A percentile compares a stretch with the other conserved stretches of the same genome.
These are phyloP conservation scores for Tothia fuscella DNA, from an alignment of 2,329 filamentous ascomycete genomes.

Conservation along the genomic window DNA sequence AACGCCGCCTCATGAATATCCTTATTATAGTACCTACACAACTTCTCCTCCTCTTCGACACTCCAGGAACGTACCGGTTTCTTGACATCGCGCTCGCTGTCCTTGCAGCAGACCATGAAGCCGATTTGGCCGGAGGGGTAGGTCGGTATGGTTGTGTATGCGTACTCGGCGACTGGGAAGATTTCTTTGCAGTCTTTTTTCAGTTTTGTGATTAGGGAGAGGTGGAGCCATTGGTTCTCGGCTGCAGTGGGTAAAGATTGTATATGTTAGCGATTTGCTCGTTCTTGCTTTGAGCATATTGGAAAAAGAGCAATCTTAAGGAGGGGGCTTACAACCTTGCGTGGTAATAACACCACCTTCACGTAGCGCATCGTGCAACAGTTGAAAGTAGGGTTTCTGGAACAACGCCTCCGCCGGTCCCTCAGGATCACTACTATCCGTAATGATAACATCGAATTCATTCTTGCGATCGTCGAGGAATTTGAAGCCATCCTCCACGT, in stretches of 20 bases:
- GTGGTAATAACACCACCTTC: conserved; percentile 98
- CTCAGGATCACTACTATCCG: conserved; percentile 94
- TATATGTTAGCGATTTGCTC: not conserved
- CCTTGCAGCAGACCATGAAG: conserved; percentile 99
- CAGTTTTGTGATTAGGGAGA: conserved; percentile 82
- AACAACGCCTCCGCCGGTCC: conserved; percentile 93
- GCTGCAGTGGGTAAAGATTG: conserved; percentile 41
- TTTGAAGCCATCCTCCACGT: conserved; percentile 97
- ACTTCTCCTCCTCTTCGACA: conserved; percentile 77
- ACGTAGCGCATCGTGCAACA: conserved; percentile 77
- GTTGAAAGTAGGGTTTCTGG: conserved; percentile 97
- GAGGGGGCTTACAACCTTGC: conserved; percentile 96
- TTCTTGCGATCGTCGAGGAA: conserved; percentile 96
- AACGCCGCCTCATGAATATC: conserved; percentile 95
- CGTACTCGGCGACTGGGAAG: conserved; percentile 96
- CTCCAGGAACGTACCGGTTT: conserved; percentile 74
- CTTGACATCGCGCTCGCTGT: conserved; percentile 68
- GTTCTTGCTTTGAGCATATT: too few relatives aligned
- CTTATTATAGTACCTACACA: conserved; percentile 95
- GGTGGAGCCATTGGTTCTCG: conserved; percentile 99
- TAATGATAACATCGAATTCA: conserved; percentile 98
- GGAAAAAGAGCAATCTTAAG: conserved; percentile 16
- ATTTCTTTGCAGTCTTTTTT: conserved; percentile 96
- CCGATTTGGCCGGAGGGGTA: conserved; percentile 98
- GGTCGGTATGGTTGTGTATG: conserved; percentile 97